Evolutionary conservation across 1,284 basidiomycete genomes (phyloP).

Genomic region (Apiotrichum mycotoxinovorans): DNA sequence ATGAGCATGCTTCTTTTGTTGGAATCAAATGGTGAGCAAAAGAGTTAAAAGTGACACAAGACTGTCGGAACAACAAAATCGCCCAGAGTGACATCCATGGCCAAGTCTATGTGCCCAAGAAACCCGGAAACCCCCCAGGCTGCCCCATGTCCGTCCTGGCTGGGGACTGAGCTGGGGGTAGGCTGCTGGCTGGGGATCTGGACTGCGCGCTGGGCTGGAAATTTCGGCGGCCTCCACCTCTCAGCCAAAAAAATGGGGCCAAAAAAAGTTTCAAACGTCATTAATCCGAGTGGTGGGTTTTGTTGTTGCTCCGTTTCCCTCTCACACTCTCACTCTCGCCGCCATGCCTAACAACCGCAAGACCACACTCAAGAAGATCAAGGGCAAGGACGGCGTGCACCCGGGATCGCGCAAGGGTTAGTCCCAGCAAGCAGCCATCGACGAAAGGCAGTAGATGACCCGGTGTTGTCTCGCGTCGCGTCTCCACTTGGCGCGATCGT

Average conservation of each 20-base stretch:
- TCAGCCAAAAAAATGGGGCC: background rate
- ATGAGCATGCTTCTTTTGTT: background rate
- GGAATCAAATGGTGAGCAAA: background rate
- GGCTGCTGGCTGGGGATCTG: too few relatives aligned
- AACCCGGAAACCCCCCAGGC: too few relatives aligned
- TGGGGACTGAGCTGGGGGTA: too few relatives aligned
- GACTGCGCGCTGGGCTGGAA: too few relatives aligned
- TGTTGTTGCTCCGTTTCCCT: conserved; percentile 8
- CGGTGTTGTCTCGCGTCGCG: background rate
- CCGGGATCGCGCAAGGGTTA: conserved; percentile 49
- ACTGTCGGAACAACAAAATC: background rate
- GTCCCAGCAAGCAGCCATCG: background rate
- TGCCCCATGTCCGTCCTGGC: too few relatives aligned
- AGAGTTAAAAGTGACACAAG: too few relatives aligned
- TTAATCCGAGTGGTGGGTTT: too few relatives aligned
- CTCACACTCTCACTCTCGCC: conserved; percentile 6
- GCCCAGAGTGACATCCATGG: background rate
- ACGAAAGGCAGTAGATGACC: background rate
- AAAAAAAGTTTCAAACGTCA: background rate
- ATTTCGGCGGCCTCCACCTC: too few relatives aligned
- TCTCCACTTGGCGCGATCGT: too few relatives aligned
- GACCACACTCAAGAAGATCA: conserved; percentile 49
- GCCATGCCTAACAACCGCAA: conserved; percentile 46
- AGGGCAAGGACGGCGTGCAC: conserved; percentile 47
- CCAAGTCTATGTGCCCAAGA: background rate